Evolutionary conservation across 306 rosid genomes (phyloP), one percentile per base, ranked within the genome.

Genomic region (Ochetophila trinervis): DNA sequence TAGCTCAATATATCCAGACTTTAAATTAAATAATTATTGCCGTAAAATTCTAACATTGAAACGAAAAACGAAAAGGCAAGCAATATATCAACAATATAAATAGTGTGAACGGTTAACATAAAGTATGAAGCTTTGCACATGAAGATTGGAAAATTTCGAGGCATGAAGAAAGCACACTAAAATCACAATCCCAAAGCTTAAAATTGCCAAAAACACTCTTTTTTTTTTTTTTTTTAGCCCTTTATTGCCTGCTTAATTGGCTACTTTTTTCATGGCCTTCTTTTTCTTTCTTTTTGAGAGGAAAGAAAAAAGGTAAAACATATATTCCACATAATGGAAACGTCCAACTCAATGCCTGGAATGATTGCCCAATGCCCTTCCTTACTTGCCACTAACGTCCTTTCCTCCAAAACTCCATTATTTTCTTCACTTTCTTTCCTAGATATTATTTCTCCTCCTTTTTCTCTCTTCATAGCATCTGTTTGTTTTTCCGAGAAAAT

Each of bases 231-330:
- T 5, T 7, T 27, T 30, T 0, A 1, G 17, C 4, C 57, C 69
- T 74, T 67, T 66, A 13, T 3, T 60, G 72, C 45, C 15, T 45
- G 65, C 60, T 32, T 54, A 42, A 63, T 49, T 73, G 55, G 54
- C 56, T 24, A 14, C 55, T 57, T 54, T 52, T 61, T 74, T 44
- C 67, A 18, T 30, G 36, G 68, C 13, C 19, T 50, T 20, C 52
- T 19, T 50, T 53, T 68, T 62, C 34, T 68, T 64, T 50, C 24
- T 63, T 75, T 74, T 74, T 75, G 50, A 54, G 57, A 21, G 45
- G 13, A 8, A 54, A 54, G 27, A 57, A 40, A 50, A 45, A 44
- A 27, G 32, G 62, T 53, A 17, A 22, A 67, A 40, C 16, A 21
- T 13, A 74, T 62, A 74, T 68, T 68, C 74, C 56, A 62, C 48